phyloP scores from a whole-genome alignment of 306 rosid species.

The Corylus heterophylla region DNA sequence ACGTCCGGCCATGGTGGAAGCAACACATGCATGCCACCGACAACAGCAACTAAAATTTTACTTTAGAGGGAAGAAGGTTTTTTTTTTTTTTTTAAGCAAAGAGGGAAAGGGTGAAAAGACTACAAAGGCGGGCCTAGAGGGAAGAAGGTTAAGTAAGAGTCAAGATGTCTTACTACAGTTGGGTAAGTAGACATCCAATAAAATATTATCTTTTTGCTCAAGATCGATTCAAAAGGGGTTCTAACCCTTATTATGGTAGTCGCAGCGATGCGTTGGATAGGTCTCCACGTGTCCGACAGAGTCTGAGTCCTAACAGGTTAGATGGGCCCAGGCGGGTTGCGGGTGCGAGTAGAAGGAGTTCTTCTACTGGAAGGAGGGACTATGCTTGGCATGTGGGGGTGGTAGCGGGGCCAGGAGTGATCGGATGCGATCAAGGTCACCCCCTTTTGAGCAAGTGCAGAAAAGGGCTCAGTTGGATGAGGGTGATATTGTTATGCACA shows the following conservation, averaged over 20 bases:
- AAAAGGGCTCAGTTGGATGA: slow-evolving; percentile 55
- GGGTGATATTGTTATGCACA: slow-evolving; percentile 29
- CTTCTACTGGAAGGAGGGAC: slow-evolving; percentile 53
- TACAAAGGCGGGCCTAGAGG: too few relatives aligned
- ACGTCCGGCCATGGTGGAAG: too few relatives aligned
- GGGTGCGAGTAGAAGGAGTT: slow-evolving; percentile 41
- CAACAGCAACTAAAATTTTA: too few relatives aligned
- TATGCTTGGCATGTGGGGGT: slow-evolving; percentile 51
- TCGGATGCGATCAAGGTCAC: slow-evolving; percentile 49
- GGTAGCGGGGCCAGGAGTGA: slow-evolving; percentile 50
- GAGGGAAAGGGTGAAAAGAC: too few relatives aligned
- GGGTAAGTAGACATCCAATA: too few relatives aligned
- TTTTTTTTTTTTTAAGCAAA: too few relatives aligned
- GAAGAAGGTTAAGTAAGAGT: too few relatives aligned
- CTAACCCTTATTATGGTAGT: slow-evolving; percentile 29
- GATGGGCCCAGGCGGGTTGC: slow-evolving; percentile 44
- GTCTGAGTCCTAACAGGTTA: slow-evolving; percentile 52
- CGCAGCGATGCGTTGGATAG: slow-evolving; percentile 42
- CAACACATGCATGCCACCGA: too few relatives aligned
- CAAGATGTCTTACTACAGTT: too few relatives aligned
- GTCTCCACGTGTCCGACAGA: slow-evolving; percentile 43
- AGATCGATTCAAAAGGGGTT: slow-evolving; percentile 38
- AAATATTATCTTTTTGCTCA: background rate
- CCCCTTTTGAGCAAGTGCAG: slow-evolving; percentile 44
- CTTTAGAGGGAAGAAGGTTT: too few relatives aligned